A percentile compares a stretch with the other conserved stretches of the same genome.
These are phyloP conservation scores for Coelastrella sp. DNA, from an alignment of 139 green algal species.

Conservation along the genomic window DNA sequence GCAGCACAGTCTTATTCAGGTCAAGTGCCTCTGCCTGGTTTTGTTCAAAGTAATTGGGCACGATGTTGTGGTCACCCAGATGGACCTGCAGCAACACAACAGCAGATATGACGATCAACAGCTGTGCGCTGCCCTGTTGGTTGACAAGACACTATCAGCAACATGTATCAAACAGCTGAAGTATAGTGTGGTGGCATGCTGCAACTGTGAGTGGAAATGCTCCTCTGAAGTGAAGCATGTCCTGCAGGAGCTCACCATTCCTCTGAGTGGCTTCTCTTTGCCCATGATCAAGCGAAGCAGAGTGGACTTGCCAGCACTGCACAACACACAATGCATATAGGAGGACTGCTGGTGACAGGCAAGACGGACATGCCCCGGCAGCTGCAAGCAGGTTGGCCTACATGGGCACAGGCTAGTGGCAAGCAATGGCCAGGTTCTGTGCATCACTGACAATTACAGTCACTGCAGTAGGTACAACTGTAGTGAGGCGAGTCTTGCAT, in stretches of 20 bases:
- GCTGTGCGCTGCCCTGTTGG: background rate
- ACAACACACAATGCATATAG: too few relatives aligned
- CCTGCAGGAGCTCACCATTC: background rate
- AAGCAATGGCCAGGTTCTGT: too few relatives aligned
- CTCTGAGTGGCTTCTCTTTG: conserved; percentile 78
- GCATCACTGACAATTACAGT: too few relatives aligned
- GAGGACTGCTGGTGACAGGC: too few relatives aligned
- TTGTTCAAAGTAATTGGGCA: conserved; percentile 58
- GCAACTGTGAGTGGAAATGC: background rate
- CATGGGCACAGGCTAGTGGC: too few relatives aligned
- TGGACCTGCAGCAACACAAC: conserved; percentile 41
- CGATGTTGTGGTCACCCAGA: conserved; percentile 87
- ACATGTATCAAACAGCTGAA: background rate
- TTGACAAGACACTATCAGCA: background rate
- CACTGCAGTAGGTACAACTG: too few relatives aligned
- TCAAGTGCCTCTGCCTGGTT: conserved; percentile 98
- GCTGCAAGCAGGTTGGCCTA: too few relatives aligned
- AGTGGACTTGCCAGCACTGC: conserved; percentile 91
- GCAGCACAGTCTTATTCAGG: conserved; percentile 81
- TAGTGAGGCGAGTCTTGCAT: too few relatives aligned
- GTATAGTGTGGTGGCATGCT: background rate
- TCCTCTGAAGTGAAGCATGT: background rate
- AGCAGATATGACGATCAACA: conserved; percentile 33
- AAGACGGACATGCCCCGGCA: too few relatives aligned
- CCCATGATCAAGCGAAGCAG: conserved; percentile 97